Conservation (phyloP, 176 grass and related monocot genomes). For the bread wheat (Triticum aestivum) region DNA sequence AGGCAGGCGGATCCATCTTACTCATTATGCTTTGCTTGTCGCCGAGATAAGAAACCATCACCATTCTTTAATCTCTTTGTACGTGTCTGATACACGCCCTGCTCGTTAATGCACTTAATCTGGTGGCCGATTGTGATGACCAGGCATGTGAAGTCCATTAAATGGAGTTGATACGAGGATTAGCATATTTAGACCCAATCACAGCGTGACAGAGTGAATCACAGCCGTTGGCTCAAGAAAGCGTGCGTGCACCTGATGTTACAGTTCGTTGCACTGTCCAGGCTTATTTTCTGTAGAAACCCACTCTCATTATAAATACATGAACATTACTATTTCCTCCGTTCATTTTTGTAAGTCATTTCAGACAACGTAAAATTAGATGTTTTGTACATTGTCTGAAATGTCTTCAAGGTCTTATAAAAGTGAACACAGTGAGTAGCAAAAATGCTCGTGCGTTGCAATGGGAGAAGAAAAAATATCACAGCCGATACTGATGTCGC, state of each 20-base stretch:
- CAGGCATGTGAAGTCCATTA: constrained; percentile 8
- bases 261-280: background rate
- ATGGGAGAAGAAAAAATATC: too few relatives aligned
- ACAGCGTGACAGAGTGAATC: background rate
- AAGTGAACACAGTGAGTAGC: too few relatives aligned
- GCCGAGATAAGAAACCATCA: background rate
- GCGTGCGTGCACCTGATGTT: background rate
- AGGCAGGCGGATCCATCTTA: too few relatives aligned
- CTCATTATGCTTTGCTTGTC: background rate
- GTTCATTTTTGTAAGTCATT: too few relatives aligned
- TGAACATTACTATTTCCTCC: too few relatives aligned
- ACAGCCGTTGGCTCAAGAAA: background rate
- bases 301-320: background rate
- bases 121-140: background rate
- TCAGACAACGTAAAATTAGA: too few relatives aligned
- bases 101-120: background rate
- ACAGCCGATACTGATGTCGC: too few relatives aligned
- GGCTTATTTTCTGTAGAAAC: background rate
- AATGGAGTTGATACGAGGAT: background rate
- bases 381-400: too few relatives aligned
- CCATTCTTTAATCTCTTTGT: background rate
- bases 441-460: too few relatives aligned
- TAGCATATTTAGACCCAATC: background rate
- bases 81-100: background rate
- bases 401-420: too few relatives aligned